phyloP scores from a whole-genome alignment of 2,329 filamentous ascomycete genomes.

The Aaosphaeria arxii region DNA sequence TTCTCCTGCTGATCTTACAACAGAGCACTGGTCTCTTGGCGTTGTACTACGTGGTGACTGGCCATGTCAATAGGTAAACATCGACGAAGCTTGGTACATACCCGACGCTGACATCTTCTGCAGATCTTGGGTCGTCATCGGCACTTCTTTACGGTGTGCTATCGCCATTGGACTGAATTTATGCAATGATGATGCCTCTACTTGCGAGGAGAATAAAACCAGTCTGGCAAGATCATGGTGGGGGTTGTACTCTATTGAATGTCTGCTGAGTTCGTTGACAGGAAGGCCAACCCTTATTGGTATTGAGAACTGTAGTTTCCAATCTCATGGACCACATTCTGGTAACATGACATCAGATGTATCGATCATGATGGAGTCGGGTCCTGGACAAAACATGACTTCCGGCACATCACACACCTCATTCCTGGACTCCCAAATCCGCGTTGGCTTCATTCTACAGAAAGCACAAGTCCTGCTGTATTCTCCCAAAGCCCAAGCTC shows the following conservation, averaged over 20 bases:
- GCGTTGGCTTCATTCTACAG: conserved; percentile 30
- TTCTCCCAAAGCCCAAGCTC: conserved; percentile 25
- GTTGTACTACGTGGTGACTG: conserved; percentile 38
- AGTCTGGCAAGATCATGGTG: conserved; percentile 38
- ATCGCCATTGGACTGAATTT: conserved; percentile 36
- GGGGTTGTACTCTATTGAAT: conserved; percentile 35
- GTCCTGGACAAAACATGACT: neutral
- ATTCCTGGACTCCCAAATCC: conserved; percentile 12
- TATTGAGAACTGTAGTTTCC: neutral
- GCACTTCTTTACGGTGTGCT: conserved; percentile 34
- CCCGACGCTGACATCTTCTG: conserved; percentile 9
- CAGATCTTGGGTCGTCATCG: conserved; percentile 35
- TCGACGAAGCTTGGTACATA: neutral
- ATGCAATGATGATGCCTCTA: conserved; percentile 25
- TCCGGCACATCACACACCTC: conserved; percentile 1
- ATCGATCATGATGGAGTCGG: neutral
- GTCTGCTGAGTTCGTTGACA: conserved; percentile 31
- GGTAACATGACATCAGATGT: neutral
- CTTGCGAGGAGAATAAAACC: conserved; percentile 27
- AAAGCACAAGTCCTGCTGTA: conserved; percentile 34
- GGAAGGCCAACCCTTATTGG: conserved; percentile 29
- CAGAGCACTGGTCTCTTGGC: conserved; percentile 34
- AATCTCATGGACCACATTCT: neutral
- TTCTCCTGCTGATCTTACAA: neutral
- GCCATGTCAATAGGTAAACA: conserved; percentile 38